Evolutionary conservation across 306 rosid genomes (phyloP).

Genomic region (Cicer arietinum): DNA sequence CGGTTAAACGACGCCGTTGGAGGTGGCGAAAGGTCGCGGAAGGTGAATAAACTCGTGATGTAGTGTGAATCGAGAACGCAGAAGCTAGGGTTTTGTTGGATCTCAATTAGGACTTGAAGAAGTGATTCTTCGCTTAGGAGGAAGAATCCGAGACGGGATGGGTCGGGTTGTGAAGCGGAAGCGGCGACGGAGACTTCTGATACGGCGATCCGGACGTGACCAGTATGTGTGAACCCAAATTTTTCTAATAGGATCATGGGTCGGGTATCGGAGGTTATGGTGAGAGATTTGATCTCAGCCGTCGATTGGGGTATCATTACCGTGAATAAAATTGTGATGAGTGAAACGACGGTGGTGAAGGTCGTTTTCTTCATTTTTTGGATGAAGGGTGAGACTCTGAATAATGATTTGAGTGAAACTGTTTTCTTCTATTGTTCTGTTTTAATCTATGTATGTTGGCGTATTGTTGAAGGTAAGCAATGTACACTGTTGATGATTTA

Average conservation of each 20-base stretch:
- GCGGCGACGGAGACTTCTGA: conserved; percentile 57
- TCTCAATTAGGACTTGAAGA: conserved; percentile 82
- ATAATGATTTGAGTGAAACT: neutral
- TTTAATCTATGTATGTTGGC: neutral
- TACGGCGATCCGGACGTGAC: conserved; percentile 67
- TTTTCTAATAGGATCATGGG: conserved; percentile 84
- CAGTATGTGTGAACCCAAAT: conserved; percentile 88
- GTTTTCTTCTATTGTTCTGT: neutral
- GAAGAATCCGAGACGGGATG: conserved; percentile 78
- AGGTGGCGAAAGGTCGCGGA: conserved; percentile 79
- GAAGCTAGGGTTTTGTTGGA: conserved; percentile 70
- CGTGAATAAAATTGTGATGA: conserved; percentile 42
- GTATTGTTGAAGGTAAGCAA: conserved; percentile 30
- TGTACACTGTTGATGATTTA: neutral
- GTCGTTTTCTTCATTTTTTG: conserved; percentile 54
- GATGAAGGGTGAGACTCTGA: neutral
- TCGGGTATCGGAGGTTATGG: conserved; percentile 68
- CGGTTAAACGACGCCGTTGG: conserved; percentile 58
- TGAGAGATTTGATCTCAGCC: conserved; percentile 82
- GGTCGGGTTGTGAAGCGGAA: conserved; percentile 32
- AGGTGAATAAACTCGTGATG: conserved; percentile 59
- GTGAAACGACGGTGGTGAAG: conserved; percentile 44
- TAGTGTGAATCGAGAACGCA: conserved; percentile 76
- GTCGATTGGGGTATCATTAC: conserved; percentile 41
- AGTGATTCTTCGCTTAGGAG: conserved; percentile 81